Evolutionary conservation across 225 moss, liverwort and hornwort species (phyloP).

Genomic region (Marchantia paleacea): DNA sequence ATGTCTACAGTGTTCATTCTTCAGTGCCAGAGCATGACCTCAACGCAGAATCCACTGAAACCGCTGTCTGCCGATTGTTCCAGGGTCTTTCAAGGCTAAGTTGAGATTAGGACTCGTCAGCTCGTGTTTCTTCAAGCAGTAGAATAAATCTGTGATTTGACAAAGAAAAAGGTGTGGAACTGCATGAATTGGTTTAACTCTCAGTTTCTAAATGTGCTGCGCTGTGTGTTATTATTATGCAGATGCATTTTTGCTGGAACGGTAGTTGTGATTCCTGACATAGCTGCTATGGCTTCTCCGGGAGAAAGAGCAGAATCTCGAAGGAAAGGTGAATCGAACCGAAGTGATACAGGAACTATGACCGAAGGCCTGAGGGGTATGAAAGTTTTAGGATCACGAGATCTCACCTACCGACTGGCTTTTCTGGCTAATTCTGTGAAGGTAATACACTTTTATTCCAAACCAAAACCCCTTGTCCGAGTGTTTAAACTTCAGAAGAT

Average conservation of each 20-base stretch:
- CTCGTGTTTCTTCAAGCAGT: too few relatives aligned
- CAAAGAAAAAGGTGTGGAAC: too few relatives aligned
- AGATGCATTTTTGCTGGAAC: conserved; percentile 97
- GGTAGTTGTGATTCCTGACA: conserved; percentile 90
- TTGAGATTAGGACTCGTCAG: too few relatives aligned
- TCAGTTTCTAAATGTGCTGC: too few relatives aligned
- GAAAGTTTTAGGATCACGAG: conserved; percentile 91
- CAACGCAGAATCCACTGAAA: too few relatives aligned
- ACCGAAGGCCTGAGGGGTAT: conserved; percentile 90
- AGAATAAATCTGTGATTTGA: too few relatives aligned
- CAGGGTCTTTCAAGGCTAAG: too few relatives aligned
- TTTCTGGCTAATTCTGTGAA: conserved; percentile 98
- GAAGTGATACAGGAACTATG: conserved; percentile 46
- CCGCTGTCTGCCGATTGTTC: too few relatives aligned
- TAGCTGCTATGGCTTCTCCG: conserved; percentile 89
- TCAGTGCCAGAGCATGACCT: too few relatives aligned
- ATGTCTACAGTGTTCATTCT: too few relatives aligned
- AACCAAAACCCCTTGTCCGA: background rate
- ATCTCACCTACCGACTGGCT: conserved; percentile 92
- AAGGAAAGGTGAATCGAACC: conserved; percentile 65
- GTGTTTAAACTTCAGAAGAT: background rate
- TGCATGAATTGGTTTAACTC: too few relatives aligned
- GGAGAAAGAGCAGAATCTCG: conserved; percentile 89
- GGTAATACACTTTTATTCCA: conserved; percentile 37
- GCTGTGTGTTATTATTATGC: conserved; percentile 23